Base-by-base conservation (phyloP, 352 stramenopile genomes). In the Phytophthora pluvialis region DNA sequence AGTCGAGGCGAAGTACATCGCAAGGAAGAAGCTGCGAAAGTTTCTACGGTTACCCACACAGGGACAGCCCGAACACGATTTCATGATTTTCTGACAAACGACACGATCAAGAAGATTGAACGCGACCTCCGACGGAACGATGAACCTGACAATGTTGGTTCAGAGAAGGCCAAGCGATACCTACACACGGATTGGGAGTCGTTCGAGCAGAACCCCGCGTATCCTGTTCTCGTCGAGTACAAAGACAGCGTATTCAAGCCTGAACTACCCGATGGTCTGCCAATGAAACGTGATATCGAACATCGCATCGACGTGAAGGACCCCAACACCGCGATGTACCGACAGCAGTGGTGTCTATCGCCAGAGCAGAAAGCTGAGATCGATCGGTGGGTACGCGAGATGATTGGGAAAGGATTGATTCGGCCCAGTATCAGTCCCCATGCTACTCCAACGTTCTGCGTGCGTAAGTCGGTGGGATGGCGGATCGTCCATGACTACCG, bases 401-500 rank as follows among this genome's bases (percentile, higher is more conserved):
- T 60, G 36, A 25, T 65, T 7, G 11, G 11, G 5, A 56, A 48
- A 10, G 43, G 32, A 26, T 11, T 65, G 0, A 62, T 78, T 38
- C 38, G 65, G 21, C 36, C 53, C 38, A 70, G 39, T 8, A 78
- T 58, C 15, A 67, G 38, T 9, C 66, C 71, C 11, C 55, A 73
- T 40, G 44, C 50, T 31, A 43, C 25, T 48, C 72, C 15, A 44
- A 76, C 66, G 0, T 74, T 80, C 31, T 77, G 67, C 38, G 51
- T 77, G 0, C 48, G 53, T 2, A 74, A 80, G 33, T 44, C 67
- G 4, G 60, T 67, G 4, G 63, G 67, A 15, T 75, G 67, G 67
- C 28, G 63, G 12, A 77, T 80, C 35, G 52, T 56, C 11, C 47
- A 80, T 28, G 62, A 63, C 25, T 74, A 64, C 42, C 60, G 66